Conservation (phyloP, 1,284 basidiomycete genomes). For the Phlebopus sp. region DNA sequence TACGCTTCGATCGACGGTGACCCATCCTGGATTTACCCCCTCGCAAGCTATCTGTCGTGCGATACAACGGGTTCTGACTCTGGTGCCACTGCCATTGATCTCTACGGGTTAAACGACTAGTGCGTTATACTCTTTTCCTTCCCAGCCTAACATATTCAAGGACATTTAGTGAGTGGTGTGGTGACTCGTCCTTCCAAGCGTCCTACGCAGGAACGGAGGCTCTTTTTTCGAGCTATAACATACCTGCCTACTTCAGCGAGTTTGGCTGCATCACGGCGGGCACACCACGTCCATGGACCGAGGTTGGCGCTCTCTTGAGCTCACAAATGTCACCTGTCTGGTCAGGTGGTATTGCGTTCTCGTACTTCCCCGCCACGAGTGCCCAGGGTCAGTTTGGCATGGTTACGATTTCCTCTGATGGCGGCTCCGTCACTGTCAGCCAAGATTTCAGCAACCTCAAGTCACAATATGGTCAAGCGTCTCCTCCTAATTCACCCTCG, state of each 20-base stretch:
- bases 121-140: slow-evolving; percentile 35
- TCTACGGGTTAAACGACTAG: slow-evolving; percentile 84
- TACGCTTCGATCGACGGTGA: slow-evolving; percentile 85
- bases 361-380: slow-evolving; percentile 75
- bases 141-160: slow-evolving; percentile 10
- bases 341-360: slow-evolving; percentile 89
- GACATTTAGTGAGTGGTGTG: slow-evolving; percentile 72
- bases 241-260: slow-evolving; percentile 89
- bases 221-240: slow-evolving; percentile 66
- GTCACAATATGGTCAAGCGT: slow-evolving; percentile 56
- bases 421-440: slow-evolving; percentile 56
- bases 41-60: slow-evolving; percentile 83
- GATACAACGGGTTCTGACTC: slow-evolving; percentile 54
- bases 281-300: slow-evolving; percentile 76
- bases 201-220: slow-evolving; percentile 55
- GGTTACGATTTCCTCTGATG: slow-evolving; percentile 68
- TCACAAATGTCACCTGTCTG: slow-evolving; percentile 73
- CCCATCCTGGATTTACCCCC: slow-evolving; percentile 59
- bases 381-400: slow-evolving; percentile 78
- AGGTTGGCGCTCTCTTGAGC: slow-evolving; percentile 74
- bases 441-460: slow-evolving; percentile 71
- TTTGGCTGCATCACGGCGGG: slow-evolving; percentile 70
- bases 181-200: slow-evolving; percentile 54
- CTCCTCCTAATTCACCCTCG: slow-evolving; percentile 65
- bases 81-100: slow-evolving; percentile 69